Base-by-base conservation (phyloP, 176 grass and related monocot genomes). In the Areca catechu region DNA sequence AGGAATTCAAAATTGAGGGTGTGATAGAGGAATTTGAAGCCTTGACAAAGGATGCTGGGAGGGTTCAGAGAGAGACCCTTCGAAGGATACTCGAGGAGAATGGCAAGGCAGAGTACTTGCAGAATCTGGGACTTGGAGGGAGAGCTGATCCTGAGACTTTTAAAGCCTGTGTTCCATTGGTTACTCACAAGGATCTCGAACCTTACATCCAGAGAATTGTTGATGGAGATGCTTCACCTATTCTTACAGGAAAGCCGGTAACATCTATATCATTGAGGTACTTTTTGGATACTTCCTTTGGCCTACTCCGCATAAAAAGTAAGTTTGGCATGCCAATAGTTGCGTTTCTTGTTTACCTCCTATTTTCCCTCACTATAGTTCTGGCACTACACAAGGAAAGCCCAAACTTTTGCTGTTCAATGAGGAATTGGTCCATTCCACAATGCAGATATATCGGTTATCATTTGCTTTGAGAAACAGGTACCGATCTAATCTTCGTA, bases 351-450 rank as follows among this genome's bases (percentile, higher is more conserved):
- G 51, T 25, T 10, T 1, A 17, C 34, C 34, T 9, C 7, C 34
- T 12, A 37, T 12, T 37, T 37, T 37, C 2, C 34, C 34, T 37
- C 10, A 12, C 3, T 53, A 54, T 76, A 90, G 89, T 78, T 95
- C 89, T 69, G 89, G 89, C 56, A 95, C 85, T 9, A 95, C 85
- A 63, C 85, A 95, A 69, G 90, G 90, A 43, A 95, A 86, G 76
- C 85, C 78, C 37, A 95, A 95, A 62, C 89, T 86, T 81, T 17
- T 95, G 50, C 53, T 70, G 0, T 95, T 95, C 72, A 95, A 89
- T 72, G 79, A 95, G 48, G 85, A 89, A 58, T 70, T 95, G 20
- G 76, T 89, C 63, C 78, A 89, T 49, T 80, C 79, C 22, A 86
- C 90, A 25, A 89, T 95, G 85, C 85, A 95, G 78, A 89, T 83